Evolutionary conservation across 2,329 filamentous ascomycete species (phyloP), one percentile per base, ranked within the genome.

Genomic region (Alternaria viburni): DNA sequence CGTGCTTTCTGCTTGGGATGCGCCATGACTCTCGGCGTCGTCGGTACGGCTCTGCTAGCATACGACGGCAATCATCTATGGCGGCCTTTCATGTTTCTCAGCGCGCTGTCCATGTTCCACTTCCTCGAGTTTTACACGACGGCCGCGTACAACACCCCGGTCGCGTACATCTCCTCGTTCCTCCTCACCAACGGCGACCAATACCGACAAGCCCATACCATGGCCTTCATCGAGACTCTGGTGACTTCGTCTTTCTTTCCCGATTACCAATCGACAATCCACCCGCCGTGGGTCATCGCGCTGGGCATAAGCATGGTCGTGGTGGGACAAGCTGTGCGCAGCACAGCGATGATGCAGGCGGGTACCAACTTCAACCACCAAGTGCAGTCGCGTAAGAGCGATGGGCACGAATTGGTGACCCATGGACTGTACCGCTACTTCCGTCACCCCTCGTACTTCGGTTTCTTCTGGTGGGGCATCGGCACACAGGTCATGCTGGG

Each of bases 401-500:
- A 89, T 5, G 88, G 88, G 1, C 96, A 99, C 79, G 84, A 85
- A 50, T 86, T 99, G n/a, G 92, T 99, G 3, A 97, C 91, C 0
- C 84, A 84, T 26, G 96, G 96, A 1, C 83, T 98, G 32, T 99
- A 98, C 79, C 83, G 83, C 8, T 79, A 86, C 47, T 83, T 96
- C 56, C 85, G 96, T 23, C 96, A 99, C 80, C 96, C 96, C 12
- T 91, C 91, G 62, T 99, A 99, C 81, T 97, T 98, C 83, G 96
- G 95, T 4, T 99, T 97, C 83, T 99, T 97, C 81, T 98, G 93
- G 89, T 99, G 95, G 95, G 93, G 92, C 0, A 76, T 98, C n/a
- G 96, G 96, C 6, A 97, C 94, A 12, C 96, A 99, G 84, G 76
- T 98, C 46, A 88, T 97, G 58, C 85, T 97, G 67, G 95, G 95